Evolutionary conservation across 148 eudicot species (phyloP).

Genomic region (Rhododendron ovatum): DNA sequence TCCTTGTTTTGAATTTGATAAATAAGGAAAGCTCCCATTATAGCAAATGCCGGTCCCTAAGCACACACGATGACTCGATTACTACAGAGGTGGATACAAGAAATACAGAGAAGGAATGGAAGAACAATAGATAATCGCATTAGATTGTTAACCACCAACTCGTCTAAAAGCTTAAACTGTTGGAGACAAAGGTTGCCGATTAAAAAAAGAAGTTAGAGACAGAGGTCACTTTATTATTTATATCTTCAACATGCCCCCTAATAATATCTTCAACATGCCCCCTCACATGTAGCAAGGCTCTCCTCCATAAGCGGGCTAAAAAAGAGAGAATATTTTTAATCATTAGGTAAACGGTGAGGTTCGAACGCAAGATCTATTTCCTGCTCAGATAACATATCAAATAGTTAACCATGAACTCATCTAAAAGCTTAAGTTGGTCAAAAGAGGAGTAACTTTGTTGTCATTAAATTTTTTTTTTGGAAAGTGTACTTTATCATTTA

Average conservation of each 20-base stretch:
- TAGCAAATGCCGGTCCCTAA: conserved; percentile 77
- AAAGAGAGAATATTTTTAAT: too few species aligned
- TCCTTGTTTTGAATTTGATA: conserved; percentile 67
- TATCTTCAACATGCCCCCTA: not conserved
- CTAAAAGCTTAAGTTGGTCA: not conserved
- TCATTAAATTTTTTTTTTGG: not conserved
- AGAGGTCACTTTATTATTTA: not conserved
- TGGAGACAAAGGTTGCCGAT: not conserved
- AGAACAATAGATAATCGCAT: not conserved
- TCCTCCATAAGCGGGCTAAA: not conserved
- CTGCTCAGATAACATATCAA: not conserved
- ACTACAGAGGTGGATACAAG: not conserved
- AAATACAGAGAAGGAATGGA: not conserved
- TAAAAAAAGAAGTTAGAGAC: not conserved
- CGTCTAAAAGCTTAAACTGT: not conserved
- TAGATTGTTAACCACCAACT: not conserved
- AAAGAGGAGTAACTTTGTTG: not conserved
- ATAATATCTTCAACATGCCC: not conserved
- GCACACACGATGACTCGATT: not conserved
- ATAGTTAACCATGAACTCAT: not conserved
- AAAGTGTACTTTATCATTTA: not conserved
- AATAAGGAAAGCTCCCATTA: conserved; percentile 82
- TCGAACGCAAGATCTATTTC: not conserved
- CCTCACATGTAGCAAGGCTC: not conserved
- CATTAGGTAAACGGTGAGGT: not conserved